These are phyloP conservation scores for Solanum pennellii DNA, from an alignment of 257 asterid genomes.

Conservation along the genomic window DNA sequence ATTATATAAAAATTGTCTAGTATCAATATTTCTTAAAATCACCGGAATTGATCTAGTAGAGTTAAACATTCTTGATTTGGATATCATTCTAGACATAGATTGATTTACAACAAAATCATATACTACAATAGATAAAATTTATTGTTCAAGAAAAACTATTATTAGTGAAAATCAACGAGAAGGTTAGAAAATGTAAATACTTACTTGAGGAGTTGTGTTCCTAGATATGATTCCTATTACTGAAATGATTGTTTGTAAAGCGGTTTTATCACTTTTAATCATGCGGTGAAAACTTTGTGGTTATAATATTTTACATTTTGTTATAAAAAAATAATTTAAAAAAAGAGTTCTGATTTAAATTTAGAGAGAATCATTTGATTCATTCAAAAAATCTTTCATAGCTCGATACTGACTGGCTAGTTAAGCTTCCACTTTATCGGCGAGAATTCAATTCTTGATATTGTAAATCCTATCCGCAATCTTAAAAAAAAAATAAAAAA, in stretches of 20 bases:
- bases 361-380: neutral
- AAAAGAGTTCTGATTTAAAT: accelerated
- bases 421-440: neutral
- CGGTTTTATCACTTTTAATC: neutral
- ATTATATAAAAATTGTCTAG: neutral
- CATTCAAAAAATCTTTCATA: neutral
- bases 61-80: too few species aligned
- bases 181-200: neutral
- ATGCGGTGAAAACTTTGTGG: too few species aligned
- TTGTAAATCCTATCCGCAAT: neutral
- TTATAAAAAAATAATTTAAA: too few species aligned
- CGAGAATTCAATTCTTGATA: neutral
- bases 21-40: too few species aligned
- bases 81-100: neutral
- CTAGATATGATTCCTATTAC: neutral
- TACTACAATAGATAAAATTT: too few species aligned
- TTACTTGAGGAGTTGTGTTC: neutral
- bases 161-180: neutral
- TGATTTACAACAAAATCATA: neutral
- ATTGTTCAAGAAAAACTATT: neutral
- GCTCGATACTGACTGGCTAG: neutral
- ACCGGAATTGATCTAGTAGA: too few species aligned
- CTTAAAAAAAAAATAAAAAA: neutral
- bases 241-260: neutral
- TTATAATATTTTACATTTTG: too few species aligned